phyloP scores from a whole-genome alignment of 2,329 filamentous ascomycete genomes.

The Immersiporthe knoxdaviesiana region DNA sequence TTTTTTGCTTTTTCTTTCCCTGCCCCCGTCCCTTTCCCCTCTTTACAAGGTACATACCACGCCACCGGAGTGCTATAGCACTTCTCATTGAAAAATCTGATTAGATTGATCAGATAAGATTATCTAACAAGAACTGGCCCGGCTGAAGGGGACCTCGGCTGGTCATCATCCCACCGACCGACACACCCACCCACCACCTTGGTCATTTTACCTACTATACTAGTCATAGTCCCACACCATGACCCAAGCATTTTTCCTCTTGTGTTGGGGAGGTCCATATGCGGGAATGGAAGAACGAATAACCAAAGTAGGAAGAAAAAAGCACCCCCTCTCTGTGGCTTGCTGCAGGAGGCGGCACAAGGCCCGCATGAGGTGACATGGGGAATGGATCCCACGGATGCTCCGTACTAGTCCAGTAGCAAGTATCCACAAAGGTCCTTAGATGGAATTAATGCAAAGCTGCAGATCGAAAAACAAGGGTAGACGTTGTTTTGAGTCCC shows the following conservation, averaged over 20 bases:
- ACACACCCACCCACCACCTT: neutral
- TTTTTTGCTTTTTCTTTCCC: neutral
- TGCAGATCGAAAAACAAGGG: neutral
- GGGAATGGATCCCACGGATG: neutral
- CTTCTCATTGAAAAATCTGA: constrained; percentile 19
- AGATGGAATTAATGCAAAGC: neutral
- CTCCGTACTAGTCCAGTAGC: neutral
- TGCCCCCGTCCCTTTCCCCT: neutral
- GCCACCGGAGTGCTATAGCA: no score
- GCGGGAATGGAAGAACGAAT: no score
- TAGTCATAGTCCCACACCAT: neutral
- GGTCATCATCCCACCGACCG: neutral
- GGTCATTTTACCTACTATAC: neutral
- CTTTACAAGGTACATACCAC: neutral
- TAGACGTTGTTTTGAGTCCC: neutral
- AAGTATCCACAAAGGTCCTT: neutral
- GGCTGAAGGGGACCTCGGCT: neutral
- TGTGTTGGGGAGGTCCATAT: neutral
- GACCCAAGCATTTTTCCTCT: neutral
- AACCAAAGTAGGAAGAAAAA: neutral
- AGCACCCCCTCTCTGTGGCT: neutral
- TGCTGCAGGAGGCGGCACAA: neutral
- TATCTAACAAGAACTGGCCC: neutral
- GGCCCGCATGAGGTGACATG: neutral
- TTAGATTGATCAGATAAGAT: constrained; percentile 28